These are phyloP conservation scores for Filobasidium uniguttulatum DNA, from an alignment of 1,284 basidiomycete genomes.

Conservation along the genomic window DNA sequence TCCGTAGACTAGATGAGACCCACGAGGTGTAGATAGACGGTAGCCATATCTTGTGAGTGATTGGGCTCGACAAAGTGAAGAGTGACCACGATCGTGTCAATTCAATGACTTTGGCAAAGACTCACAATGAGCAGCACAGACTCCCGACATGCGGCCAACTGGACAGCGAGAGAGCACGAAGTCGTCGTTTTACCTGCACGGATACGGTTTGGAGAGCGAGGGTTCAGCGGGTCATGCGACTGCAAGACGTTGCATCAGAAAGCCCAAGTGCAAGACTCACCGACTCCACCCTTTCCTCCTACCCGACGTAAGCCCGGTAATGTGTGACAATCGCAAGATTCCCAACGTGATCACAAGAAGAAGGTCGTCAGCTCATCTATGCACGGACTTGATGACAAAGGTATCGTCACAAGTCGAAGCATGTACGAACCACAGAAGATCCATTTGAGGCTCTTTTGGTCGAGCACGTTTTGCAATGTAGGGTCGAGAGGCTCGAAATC, in stretches of 20 bases:
- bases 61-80: background rate
- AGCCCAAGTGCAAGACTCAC: slow-evolving; percentile 40
- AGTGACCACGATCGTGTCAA: background rate
- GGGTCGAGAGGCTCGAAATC: slow-evolving; percentile 45
- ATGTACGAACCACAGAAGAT: slow-evolving; percentile 72
- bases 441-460: slow-evolving; percentile 81
- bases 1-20: slow-evolving; percentile 68
- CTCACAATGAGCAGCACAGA: slow-evolving; percentile 85
- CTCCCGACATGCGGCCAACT: slow-evolving; percentile 70
- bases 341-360: background rate
- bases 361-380: background rate
- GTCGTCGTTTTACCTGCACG: slow-evolving; percentile 80
- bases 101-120: background rate
- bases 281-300: slow-evolving; percentile 92
- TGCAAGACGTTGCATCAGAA: slow-evolving; percentile 1
- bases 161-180: slow-evolving; percentile 88
- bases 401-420: no score
- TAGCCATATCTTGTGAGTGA: background rate
- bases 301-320: background rate
- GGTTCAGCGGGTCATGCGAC: background rate
- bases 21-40: background rate
- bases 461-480: slow-evolving; percentile 76
- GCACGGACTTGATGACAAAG: background rate
- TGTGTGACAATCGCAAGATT: background rate
- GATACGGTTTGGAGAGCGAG: slow-evolving; percentile 4